Percentiles rank a stretch among this genome's conserved stretches.
Evolutionary conservation across 2,329 filamentous ascomycete genomes (phyloP).

Genomic region (Lojkania enalia): DNA sequence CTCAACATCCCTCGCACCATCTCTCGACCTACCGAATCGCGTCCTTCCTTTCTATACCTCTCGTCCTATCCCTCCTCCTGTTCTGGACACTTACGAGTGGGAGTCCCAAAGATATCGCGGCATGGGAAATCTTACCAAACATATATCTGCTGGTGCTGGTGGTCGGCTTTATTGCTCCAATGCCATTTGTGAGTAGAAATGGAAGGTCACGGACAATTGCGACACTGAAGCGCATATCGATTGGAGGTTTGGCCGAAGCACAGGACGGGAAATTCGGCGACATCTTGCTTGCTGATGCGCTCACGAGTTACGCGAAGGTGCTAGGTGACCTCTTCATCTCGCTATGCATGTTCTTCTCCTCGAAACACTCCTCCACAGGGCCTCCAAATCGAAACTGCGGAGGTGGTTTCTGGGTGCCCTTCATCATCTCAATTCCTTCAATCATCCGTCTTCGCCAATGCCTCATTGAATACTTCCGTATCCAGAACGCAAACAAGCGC

Average conservation of each 20-base stretch:
- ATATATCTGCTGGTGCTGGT: conserved; percentile 75
- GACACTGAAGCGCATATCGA: conserved; percentile 74
- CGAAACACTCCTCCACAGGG: conserved; percentile 72
- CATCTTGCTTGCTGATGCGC: conserved; percentile 86
- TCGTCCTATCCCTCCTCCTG: conserved; percentile 70
- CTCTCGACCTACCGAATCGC: conserved; percentile 85
- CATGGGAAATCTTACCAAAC: conserved; percentile 85
- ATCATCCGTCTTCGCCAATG: conserved; percentile 90
- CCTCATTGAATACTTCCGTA: conserved; percentile 80
- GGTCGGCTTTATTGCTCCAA: conserved; percentile 71
- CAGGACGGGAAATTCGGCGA: conserved; percentile 94
- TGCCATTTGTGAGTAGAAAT: conserved; percentile 67
- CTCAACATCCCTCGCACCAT: conserved; percentile 74
- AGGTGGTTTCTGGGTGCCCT: conserved; percentile 75
- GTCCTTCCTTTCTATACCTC: conserved; percentile 71
- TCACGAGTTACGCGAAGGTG: conserved; percentile 94
- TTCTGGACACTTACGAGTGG: conserved; percentile 85
- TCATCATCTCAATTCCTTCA: conserved; percentile 82
- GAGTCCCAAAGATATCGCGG: conserved; percentile 68
- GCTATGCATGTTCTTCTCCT: conserved; percentile 85
- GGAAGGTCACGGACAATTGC: conserved; percentile 76
- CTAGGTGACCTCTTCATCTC: conserved; percentile 87
- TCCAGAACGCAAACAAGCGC: conserved; percentile 58
- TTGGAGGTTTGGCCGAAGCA: conserved; percentile 84
- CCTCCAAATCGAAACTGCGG: conserved; percentile 82